Evolutionary conservation across 1,139 yeast species (phyloP), one percentile per base, ranked within the genome.

Genomic region (Kodamaea alishanica): DNA sequence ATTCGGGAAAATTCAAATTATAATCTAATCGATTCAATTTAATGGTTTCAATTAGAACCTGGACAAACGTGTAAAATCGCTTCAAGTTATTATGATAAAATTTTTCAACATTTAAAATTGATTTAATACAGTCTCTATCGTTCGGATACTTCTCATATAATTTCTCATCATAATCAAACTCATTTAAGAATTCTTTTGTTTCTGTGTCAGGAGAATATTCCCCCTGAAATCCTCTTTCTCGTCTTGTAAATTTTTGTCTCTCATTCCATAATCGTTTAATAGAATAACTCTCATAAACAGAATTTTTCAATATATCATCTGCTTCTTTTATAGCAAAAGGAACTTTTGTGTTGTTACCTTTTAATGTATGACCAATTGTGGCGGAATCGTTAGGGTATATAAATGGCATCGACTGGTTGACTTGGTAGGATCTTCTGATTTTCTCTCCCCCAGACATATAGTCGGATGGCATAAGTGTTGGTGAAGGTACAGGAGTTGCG

Each of bases 401-500:
- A 47, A 87, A 79, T 0, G 97, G 97, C 65, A 77, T 83, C 8
- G 82, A 75, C 50, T 84, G 86, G 55, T 86, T 85, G 0, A 92
- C 78, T 60, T 86, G 90, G 50, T 82, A 86, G 40, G 87, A 77
- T 49, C 83, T 81, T 47, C 88, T 75, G 26, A 75, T 72, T 51
- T 82, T 85, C 41, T 78, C 84, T 8, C 85, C 85, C 1, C 79
- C 79, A 4, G 75, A 58, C 65, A 73, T 66, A 40, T 62, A 71
- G 33, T 71, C 76, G 4, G 74, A 67, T 23, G 95, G 89, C 1
- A 84, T 75, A 7, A 78, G 60, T 0, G 86, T 83, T 0, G 96
- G 96, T 0, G 96, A 84, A 1, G 96, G 94, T 0, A 84, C 86
- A 0, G 96, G 96, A 0, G 96, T 88, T 0, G 96, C 90, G 11